Percentiles rank a stretch among this genome's conserved stretches.
phyloP scores from a whole-genome alignment of 2,329 filamentous ascomycete species.

The Clarireedia homoeocarpa region DNA sequence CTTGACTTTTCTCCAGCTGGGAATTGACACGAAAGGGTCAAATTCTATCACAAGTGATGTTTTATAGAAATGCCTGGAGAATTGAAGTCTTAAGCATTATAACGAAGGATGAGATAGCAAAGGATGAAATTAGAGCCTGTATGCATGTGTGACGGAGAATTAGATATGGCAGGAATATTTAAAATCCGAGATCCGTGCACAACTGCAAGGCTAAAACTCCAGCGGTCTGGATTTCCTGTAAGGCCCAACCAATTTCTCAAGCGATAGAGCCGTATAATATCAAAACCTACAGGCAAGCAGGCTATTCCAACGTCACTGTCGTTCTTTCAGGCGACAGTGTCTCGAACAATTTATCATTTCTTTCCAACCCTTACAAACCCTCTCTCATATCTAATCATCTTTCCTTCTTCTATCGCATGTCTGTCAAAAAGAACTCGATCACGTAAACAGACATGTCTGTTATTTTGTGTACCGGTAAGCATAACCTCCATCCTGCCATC shows the following conservation, averaged over 20 bases:
- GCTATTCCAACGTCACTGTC: neutral
- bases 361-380: no score
- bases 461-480: conserved; percentile 57
- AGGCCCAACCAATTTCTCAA: neutral
- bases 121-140: no score
- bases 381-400: neutral
- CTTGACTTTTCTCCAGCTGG: neutral
- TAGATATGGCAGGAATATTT: no score
- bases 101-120: no score
- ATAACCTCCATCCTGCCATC: neutral
- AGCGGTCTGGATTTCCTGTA: no score
- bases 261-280: neutral
- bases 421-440: neutral
- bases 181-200: no score
- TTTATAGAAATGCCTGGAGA: neutral
- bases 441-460: conserved; percentile 46
- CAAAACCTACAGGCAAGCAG: no score
- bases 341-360: no score
- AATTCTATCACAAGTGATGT: neutral
- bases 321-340: neutral
- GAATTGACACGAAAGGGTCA: neutral
- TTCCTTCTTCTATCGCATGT: neutral
- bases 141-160: no score
- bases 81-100: neutral
- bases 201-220: no score